Conservation (phyloP, 2,329 filamentous ascomycete genomes). For the Thelonectria discophora region DNA sequence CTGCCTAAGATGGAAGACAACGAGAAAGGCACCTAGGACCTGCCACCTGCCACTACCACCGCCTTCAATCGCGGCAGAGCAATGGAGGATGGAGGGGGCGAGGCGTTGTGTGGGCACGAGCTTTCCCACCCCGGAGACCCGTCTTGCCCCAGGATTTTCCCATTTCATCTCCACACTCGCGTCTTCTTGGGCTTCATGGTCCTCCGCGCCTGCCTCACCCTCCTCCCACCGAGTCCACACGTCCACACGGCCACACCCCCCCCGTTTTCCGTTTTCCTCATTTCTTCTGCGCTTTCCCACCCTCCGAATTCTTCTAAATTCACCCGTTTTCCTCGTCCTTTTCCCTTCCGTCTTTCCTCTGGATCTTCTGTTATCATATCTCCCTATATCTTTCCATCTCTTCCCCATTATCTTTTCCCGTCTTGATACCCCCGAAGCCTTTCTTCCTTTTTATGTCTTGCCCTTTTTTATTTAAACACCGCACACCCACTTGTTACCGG, state of each 20-base stretch:
- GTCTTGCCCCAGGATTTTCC: slow-evolving; percentile 41
- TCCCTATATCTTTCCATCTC: slow-evolving; percentile 26
- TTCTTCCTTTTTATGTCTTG: slow-evolving; percentile 12
- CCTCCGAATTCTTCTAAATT: slow-evolving; percentile 12
- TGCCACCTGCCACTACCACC: no score
- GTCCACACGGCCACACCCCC: background rate
- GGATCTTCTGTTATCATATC: slow-evolving; percentile 29
- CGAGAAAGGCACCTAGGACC: background rate
- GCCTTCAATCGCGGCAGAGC: no score
- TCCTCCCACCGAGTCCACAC: no score
- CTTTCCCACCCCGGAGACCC: slow-evolving; percentile 29
- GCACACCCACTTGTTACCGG: slow-evolving; percentile 23
- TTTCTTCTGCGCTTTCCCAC: slow-evolving; percentile 35
- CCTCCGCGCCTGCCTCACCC: background rate
- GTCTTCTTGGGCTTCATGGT: slow-evolving; percentile 25
- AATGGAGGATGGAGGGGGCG: slow-evolving; percentile 4
- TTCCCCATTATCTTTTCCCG: slow-evolving; percentile 8
- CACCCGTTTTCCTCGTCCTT: slow-evolving; percentile 8
- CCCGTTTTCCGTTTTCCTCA: slow-evolving; percentile 14
- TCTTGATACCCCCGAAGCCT: slow-evolving; percentile 14
- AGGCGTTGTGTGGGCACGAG: slow-evolving; percentile 29
- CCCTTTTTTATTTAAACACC: no score
- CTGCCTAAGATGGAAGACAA: background rate
- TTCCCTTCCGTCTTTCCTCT: slow-evolving; percentile 9
- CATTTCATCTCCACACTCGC: slow-evolving; percentile 41